Evolutionary conservation across 257 asterid genomes (phyloP).

Genomic region (Fraxinus anomala): DNA sequence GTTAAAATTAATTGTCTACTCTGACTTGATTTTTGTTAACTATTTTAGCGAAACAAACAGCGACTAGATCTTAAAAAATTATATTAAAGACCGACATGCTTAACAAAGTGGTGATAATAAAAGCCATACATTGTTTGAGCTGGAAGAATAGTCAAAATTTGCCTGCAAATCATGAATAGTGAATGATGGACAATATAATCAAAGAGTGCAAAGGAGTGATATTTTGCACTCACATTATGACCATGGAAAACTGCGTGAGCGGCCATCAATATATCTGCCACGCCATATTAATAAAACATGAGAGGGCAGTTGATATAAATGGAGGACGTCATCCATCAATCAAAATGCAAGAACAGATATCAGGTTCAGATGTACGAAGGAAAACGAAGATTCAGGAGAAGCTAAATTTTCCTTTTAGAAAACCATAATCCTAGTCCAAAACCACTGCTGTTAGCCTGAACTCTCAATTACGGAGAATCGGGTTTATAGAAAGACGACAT

Average conservation of each 20-base stretch:
- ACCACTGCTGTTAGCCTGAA: constrained; percentile 6
- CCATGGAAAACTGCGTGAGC: constrained; percentile 67
- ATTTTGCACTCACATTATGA: constrained; percentile 72
- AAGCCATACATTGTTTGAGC: constrained; percentile 7
- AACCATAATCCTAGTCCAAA: constrained; percentile 14
- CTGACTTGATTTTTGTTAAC: no score
- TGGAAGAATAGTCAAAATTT: neutral
- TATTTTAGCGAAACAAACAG: neutral
- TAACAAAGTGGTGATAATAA: neutral
- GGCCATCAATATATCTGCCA: constrained; percentile 78
- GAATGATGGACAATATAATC: constrained; percentile 14
- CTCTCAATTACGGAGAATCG: neutral
- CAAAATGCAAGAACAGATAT: constrained; percentile 7
- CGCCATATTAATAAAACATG: constrained; percentile 27
- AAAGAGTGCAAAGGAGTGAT: constrained; percentile 13
- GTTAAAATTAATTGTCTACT: no score
- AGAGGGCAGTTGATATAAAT: constrained; percentile 26
- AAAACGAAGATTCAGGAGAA: constrained; percentile 12
- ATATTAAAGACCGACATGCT: neutral
- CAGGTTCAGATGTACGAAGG: constrained; percentile 10
- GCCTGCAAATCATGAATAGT: constrained; percentile 5
- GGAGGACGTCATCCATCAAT: constrained; percentile 10
- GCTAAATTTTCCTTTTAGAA: constrained; percentile 8
- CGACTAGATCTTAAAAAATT: neutral
- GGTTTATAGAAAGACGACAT: constrained; percentile 4